Percentiles rank a stretch among this genome's conserved stretches.
Conservation (phyloP, 345 rosid species). For the Erodium maritimum region DNA sequence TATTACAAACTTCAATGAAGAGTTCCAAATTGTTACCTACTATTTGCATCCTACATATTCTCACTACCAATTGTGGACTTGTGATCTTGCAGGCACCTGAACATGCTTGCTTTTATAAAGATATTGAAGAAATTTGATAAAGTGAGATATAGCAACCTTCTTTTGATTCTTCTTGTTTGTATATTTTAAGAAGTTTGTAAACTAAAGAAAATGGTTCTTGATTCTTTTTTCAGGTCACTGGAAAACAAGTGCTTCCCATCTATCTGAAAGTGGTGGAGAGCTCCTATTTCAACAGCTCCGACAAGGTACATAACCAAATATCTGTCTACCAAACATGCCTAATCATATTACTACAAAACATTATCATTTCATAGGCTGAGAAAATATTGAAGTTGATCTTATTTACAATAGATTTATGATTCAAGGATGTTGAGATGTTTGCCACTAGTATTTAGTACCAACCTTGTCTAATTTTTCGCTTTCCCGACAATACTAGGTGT, state of each 20-base stretch:
- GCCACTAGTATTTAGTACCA: too few species aligned
- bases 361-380: too few species aligned
- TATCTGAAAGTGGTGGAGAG: conserved; percentile 90
- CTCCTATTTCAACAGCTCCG: conserved; percentile 89
- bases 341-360: too few species aligned
- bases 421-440: too few species aligned
- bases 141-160: conserved; percentile 23
- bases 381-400: too few species aligned
- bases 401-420: too few species aligned
- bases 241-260: conserved; percentile 76
- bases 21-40: too few species aligned
- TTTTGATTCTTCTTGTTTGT: neutral
- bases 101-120: conserved; percentile 90
- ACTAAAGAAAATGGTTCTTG: neutral
- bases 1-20: too few species aligned
- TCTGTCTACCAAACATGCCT: too few species aligned
- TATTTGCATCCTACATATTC: neutral
- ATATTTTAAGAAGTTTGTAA: neutral
- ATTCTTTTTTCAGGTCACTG: conserved; percentile 46
- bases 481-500: too few species aligned
- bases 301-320: conserved; percentile 43
- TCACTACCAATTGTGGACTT: too few species aligned
- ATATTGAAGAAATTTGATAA: conserved; percentile 92
- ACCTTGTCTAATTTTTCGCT: too few species aligned
- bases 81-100: conserved; percentile 59